Evolutionary conservation across 2,329 filamentous ascomycete species (phyloP).

Genomic region (Colletotrichum higginsianum): DNA sequence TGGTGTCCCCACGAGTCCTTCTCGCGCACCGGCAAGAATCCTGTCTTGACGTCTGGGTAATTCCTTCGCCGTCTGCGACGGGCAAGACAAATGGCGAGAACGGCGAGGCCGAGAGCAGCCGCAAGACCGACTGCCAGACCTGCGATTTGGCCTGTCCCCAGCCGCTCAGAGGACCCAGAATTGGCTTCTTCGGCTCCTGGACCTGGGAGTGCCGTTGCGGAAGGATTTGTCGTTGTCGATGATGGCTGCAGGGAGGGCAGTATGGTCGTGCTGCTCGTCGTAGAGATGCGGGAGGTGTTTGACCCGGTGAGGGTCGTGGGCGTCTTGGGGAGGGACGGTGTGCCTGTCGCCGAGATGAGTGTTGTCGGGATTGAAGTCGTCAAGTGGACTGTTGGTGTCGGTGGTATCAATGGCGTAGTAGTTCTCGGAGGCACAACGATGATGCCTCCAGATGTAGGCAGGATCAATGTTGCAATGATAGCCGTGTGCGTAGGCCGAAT

Average conservation of each 20-base stretch:
- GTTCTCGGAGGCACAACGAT: slow-evolving; percentile 47
- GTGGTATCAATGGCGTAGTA: slow-evolving; percentile 14
- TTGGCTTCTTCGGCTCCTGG: slow-evolving; percentile 34
- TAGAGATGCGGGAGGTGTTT: slow-evolving; percentile 34
- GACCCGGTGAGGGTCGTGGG: slow-evolving; percentile 40
- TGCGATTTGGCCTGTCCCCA: slow-evolving; percentile 39
- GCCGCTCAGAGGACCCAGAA: slow-evolving; percentile 25
- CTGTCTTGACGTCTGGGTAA: slow-evolving; percentile 55
- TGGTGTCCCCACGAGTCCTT: slow-evolving; percentile 54
- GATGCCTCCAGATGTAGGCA: slow-evolving; percentile 55
- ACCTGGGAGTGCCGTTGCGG: slow-evolving; percentile 20
- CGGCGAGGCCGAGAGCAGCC: slow-evolving; percentile 55
- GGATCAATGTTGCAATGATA: slow-evolving; percentile 70
- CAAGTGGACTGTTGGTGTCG: slow-evolving; percentile 34
- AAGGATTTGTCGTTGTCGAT: slow-evolving; percentile 18
- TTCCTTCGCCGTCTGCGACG: slow-evolving; percentile 59
- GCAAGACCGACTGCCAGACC: slow-evolving; percentile 41
- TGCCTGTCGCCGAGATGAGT: slow-evolving; percentile 31
- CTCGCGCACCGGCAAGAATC: slow-evolving; percentile 55
- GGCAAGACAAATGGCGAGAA: slow-evolving; percentile 63
- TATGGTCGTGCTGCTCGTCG: slow-evolving; percentile 22
- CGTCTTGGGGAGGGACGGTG: slow-evolving; percentile 16
- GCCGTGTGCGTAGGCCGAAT: slow-evolving; percentile 70
- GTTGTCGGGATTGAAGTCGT: slow-evolving; percentile 39
- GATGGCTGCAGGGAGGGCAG: slow-evolving; percentile 29